A percentile compares a stretch with the other conserved stretches of the same genome.
These are phyloP conservation scores for Acorus calamus DNA, from an alignment of 106 monocot species.

Conservation along the genomic window DNA sequence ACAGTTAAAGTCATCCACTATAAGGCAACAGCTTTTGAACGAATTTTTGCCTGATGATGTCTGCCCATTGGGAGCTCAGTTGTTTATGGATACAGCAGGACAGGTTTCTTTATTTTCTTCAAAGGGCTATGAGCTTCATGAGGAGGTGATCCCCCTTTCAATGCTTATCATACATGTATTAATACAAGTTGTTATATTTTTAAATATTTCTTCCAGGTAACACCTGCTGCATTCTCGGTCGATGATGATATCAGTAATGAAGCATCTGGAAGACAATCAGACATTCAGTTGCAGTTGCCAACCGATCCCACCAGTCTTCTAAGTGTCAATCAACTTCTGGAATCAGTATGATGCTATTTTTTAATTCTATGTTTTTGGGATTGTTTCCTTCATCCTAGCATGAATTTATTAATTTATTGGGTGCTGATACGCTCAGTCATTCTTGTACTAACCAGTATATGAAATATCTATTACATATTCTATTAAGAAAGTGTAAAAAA, in stretches of 20 bases:
- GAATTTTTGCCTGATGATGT: slow-evolving; percentile 64
- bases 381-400: too few relatives aligned
- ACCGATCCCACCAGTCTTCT: slow-evolving; percentile 31
- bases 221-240: slow-evolving; percentile 14
- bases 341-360: slow-evolving; percentile 40
- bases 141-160: slow-evolving; percentile 18
- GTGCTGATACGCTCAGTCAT: too few relatives aligned
- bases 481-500: too few relatives aligned
- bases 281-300: slow-evolving; percentile 15
- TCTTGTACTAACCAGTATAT: too few relatives aligned
- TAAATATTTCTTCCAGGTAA: slow-evolving; percentile 33
- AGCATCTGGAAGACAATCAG: slow-evolving; percentile 35
- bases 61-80: slow-evolving; percentile 53
- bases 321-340: slow-evolving; percentile 73
- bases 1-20: slow-evolving; percentile 40
- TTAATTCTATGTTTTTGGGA: not conserved
- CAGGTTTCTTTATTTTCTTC: slow-evolving; percentile 14
- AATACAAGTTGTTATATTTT: slow-evolving; percentile 1
- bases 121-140: slow-evolving; percentile 14
- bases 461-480: too few relatives aligned
- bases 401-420: too few relatives aligned
- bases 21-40: slow-evolving; percentile 40
- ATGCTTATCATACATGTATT: not conserved
- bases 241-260: slow-evolving; percentile 66
- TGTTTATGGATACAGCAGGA: slow-evolving; percentile 26